Percentiles rank a stretch among this genome's conserved stretches.
phyloP scores from a whole-genome alignment of 805 yeast species.

The Candida orba region DNA sequence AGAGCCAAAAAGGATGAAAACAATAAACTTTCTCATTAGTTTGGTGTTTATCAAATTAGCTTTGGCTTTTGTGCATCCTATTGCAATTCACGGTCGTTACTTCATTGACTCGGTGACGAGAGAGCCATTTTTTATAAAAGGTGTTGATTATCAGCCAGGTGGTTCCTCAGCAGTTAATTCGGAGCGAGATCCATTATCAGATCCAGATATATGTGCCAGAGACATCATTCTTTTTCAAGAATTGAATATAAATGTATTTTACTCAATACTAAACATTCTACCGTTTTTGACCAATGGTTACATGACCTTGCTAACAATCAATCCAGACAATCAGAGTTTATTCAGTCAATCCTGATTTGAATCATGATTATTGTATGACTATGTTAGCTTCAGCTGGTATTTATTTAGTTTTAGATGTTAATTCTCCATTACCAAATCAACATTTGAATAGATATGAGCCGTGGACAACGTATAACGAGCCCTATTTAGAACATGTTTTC shows the following conservation, averaged over 20 bases:
- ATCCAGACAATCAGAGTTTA: constrained; percentile 69
- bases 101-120: constrained; percentile 70
- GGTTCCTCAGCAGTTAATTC: constrained; percentile 73
- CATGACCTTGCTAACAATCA: constrained; percentile 43
- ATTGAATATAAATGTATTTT: constrained; percentile 57
- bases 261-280: neutral
- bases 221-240: constrained; percentile 77
- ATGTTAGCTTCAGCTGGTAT: constrained; percentile 87
- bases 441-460: constrained; percentile 81
- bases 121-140: constrained; percentile 73
- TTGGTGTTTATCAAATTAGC: neutral
- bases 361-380: constrained; percentile 90
- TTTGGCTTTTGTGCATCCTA: constrained; percentile 48
- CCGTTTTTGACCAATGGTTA: neutral
- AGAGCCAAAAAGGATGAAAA: too few relatives aligned
- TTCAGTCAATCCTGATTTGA: constrained; percentile 71
- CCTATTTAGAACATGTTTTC: constrained; percentile 69
- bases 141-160: constrained; percentile 95
- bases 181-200: constrained; percentile 67
- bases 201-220: constrained; percentile 65
- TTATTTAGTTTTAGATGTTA: constrained; percentile 85
- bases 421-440: constrained; percentile 62
- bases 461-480: constrained; percentile 74
- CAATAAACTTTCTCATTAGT: neutral
- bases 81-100: constrained; percentile 58